phyloP scores from a whole-genome alignment of 345 rosid genomes.

The Populus nigra region DNA sequence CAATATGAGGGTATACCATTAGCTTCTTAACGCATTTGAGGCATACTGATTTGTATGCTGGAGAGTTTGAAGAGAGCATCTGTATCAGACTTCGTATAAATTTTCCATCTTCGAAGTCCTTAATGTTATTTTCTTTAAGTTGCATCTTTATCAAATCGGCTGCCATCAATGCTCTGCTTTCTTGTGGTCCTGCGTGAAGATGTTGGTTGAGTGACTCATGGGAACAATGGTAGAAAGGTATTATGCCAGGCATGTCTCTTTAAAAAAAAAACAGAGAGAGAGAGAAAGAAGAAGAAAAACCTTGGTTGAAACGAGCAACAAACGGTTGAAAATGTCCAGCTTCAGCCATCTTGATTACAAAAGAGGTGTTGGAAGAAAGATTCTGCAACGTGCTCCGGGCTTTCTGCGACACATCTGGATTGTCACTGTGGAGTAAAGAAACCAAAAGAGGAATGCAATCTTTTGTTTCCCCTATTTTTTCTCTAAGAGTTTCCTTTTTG shows the following conservation, averaged over 20 bases:
- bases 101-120: constrained; percentile 37
- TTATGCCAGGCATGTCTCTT: not conserved
- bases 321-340: constrained; percentile 39
- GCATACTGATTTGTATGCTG: constrained; percentile 39
- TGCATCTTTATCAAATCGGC: constrained; percentile 42
- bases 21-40: constrained; percentile 48
- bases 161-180: constrained; percentile 48
- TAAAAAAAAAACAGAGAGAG: not conserved
- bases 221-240: not conserved
- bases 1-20: constrained; percentile 31
- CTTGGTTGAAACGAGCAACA: constrained; percentile 44
- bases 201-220: not conserved
- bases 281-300: constrained; percentile 6
- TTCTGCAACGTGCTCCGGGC: constrained; percentile 37
- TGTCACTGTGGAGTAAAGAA: constrained; percentile 33
- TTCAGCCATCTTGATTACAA: constrained; percentile 49
- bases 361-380: constrained; percentile 48
- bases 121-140: constrained; percentile 33
- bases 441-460: constrained; percentile 51
- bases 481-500: constrained; percentile 30
- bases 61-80: constrained; percentile 43
- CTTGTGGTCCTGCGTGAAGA: constrained; percentile 34
- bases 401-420: constrained; percentile 27
- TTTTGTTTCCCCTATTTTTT: constrained; percentile 40
- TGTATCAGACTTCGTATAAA: constrained; percentile 39